These are phyloP conservation scores for Backusella circina DNA, from an alignment of 192 early-diverging fungal genomes.

Conservation along the genomic window DNA sequence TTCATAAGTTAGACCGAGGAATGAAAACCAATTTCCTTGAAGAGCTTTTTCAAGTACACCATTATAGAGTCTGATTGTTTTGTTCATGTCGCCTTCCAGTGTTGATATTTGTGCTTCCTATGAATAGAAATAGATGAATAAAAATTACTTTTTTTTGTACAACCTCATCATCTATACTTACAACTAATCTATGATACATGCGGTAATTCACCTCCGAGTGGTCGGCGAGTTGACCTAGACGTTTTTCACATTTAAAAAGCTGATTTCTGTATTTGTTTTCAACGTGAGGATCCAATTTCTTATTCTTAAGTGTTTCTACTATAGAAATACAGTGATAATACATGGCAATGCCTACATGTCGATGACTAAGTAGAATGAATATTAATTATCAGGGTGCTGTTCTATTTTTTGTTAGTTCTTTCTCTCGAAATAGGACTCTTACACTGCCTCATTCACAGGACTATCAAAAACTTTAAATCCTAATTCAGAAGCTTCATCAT, in stretches of 20 bases:
- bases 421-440: neutral
- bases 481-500: constrained; percentile 8
- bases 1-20: constrained; percentile 18
- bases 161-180: neutral
- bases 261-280: constrained; percentile 11
- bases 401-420: neutral
- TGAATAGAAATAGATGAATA: neutral
- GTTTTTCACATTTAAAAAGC: neutral
- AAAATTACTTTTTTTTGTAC: neutral
- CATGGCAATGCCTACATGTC: constrained; percentile 24
- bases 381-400: neutral
- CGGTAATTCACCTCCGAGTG: constrained; percentile 27
- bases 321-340: constrained; percentile 22
- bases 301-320: constrained; percentile 14
- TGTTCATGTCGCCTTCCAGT: constrained; percentile 7
- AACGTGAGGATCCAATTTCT: neutral
- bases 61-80: constrained; percentile 2
- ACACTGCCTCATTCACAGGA: constrained; percentile 15
- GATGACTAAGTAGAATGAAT: constrained; percentile 12
- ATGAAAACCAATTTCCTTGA: constrained; percentile 15
- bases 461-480: constrained; percentile 23
- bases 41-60: constrained; percentile 6
- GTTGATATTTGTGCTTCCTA: constrained; percentile 20
- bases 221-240: neutral
- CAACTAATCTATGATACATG: constrained; percentile 22